Evolutionary conservation across 805 yeast species (phyloP), one percentile per base, ranked within the genome.

Genomic region (Lipomyces yamadae): DNA sequence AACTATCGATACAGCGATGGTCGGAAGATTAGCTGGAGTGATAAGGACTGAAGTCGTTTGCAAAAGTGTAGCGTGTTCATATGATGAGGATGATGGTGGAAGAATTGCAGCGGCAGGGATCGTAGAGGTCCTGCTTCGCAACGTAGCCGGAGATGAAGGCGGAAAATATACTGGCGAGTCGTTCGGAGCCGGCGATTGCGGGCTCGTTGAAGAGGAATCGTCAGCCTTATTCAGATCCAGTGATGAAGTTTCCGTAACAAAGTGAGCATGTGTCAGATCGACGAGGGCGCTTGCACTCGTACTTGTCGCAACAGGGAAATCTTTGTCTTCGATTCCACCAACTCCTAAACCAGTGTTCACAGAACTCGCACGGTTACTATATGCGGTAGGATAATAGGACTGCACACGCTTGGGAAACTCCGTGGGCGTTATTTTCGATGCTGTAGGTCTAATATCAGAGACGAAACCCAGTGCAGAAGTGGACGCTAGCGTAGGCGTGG

Each of bases 11-110:
- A 70, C 71, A 2, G 70, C 60, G 30, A 75, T 67, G 8, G 74
- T 66, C 8, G 69, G 68, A n/a, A 77, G 62, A 37, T 69, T 74
- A 15, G 67, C 70, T 5, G 79, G 78, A 13, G 70, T 63, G 56
- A 72, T 73, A 7, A 70, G 67, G 5, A 69, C 48, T 13, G 60
- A 24, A 7, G 64, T 35, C 11, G 48, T 13, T 24, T 63, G 13
- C 24, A 65, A 58, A 5, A 67, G 55, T 6, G 60, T 68, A 32
- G 53, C 64, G 42, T 62, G 62, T 29, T 56, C 66, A 48, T 67
- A 67, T 34, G 56, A 52, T 2, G 68, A 65, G 6, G 52, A 42
- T 11, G 58, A 2, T 18, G 66, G 48, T n/a, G 62, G 63, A 18
- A 62, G 55, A 4, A 58, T 65, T 11, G 65, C 62, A 3, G 65